Evolutionary conservation across 1,139 yeast species (phyloP), one percentile per base, ranked within the genome.

Genomic region (Scheffersomyces stambukii): DNA sequence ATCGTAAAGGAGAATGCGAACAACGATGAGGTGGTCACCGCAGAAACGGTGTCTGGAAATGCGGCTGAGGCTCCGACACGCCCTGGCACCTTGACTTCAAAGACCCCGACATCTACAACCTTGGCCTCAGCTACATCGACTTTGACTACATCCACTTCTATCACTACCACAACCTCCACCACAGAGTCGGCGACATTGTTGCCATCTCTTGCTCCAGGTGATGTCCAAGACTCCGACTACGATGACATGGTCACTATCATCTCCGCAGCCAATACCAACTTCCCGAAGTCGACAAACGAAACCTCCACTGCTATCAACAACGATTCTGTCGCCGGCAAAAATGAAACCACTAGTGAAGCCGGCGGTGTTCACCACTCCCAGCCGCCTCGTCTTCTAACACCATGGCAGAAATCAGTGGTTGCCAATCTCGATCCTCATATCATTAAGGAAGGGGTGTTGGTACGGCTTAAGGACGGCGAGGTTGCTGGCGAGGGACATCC

Each of bases 331-430:
- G 18, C 8, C 18, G 18, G 8, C 18, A 8, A n/a, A n/a, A n/a
- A n/a, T 14, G 21, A 12, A 10, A 17, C 17, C 10, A 14, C 23
- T 19, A 13, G 12, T 21, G 16, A 23, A 15, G 30, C 21, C 13
- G 17, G 19, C 6, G 29, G 27, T n/a, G 25, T 29, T 8, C 9
- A 16, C 4, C 9, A 16, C 19, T 8, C 9, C 19, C 19, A 18
- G 10, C n/a, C n/a, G n/a, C n/a, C n/a, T n/a, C n/a, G n/a, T n/a
- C n/a, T 29, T 6, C 27, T 40, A n/a, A 52, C 66, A 3, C 44
- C 50, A 1, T 59, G 64, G 37, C 64, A 64, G 30, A 43, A 50
- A 25, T 66, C 73, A 0, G 52, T 65, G 5, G 31, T 63, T 9
- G 46, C 57, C 7, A 63, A 64, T 34, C 42, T 64, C 22, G 48